A percentile compares a stretch with the other conserved stretches of the same genome.
Evolutionary conservation across 176 grass and related monocot species (phyloP).

Genomic region (Elaeis guineensis): DNA sequence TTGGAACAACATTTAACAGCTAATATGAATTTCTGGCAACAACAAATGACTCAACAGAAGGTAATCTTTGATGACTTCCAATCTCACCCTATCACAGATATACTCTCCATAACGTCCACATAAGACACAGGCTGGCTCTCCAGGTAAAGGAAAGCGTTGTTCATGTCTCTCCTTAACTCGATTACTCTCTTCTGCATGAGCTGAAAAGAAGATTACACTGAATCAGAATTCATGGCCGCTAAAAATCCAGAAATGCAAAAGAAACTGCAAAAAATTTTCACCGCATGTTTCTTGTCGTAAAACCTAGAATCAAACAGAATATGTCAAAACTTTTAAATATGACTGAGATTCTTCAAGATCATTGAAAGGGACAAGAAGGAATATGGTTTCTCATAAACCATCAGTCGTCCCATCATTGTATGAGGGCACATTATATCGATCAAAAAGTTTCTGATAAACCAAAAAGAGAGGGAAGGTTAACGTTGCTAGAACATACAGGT

Average conservation of each 20-base stretch:
- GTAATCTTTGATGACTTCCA: background rate
- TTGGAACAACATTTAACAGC: background rate
- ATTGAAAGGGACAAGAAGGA: no score
- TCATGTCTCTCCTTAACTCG: slow-evolving; percentile 7
- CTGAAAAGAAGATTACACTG: background rate
- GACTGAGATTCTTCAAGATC: no score
- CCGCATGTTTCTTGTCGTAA: background rate
- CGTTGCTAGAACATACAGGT: no score
- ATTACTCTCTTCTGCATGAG: background rate
- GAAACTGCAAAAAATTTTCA: background rate
- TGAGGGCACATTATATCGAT: no score
- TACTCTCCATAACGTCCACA: slow-evolving; percentile 11
- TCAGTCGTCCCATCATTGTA: no score
- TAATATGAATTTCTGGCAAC: background rate
- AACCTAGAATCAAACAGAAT: background rate
- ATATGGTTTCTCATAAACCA: no score
- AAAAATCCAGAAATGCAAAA: background rate
- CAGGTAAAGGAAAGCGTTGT: slow-evolving; percentile 4
- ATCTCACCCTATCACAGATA: slow-evolving; percentile 4
- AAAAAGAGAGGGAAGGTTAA: no score
- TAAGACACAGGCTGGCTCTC: slow-evolving; percentile 5
- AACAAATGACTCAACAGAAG: background rate
- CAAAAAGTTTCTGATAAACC: no score
- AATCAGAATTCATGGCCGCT: background rate
- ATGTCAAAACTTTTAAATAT: background rate